Evolutionary conservation across 2,329 filamentous ascomycete genomes (phyloP), one percentile per base, ranked within the genome.

Genomic region (Scorias spongiosa): DNA sequence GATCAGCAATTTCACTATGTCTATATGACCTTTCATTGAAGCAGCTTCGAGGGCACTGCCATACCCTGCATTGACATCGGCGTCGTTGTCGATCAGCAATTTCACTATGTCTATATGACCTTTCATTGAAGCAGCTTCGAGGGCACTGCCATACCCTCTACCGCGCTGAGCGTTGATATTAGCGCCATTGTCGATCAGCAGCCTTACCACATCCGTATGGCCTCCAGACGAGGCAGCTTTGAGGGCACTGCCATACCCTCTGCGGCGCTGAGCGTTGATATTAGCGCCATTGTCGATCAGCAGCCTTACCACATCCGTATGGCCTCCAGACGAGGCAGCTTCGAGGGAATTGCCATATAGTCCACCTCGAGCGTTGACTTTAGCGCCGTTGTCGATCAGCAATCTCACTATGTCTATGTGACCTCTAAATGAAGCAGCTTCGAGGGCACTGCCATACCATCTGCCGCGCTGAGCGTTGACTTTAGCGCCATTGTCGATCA

Each of bases 401-500:
- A 53, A 15, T 46, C 48, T 10, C 11, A 47, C 49, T n/a, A 48
- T 17, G 28, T 44, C 44, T 29, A 42, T 34, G 39, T 47, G 17
- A 20, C 41, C 47, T n/a, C 18, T 10, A 12, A 1, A 1, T 32
- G 37, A 44, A 11, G 43, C 43, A 11, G 15, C 10, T 9, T 46
- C 12, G 1, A 48, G 40, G n/a, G 40, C 39, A 8, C 6, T 46
- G 20, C 20, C 20, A 36, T 36, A 12, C 32, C 9, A 9, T 12
- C 32, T 9, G 11, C 15, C 32, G n/a, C n/a, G n/a, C 32, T 12
- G 32, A 36, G 32, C 15, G 32, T 15, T 12, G 14, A 49, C 40
- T 20, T 54, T 47, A 2, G 57, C 56, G 9, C 53, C 56, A 11
- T 54, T 45, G 9, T 46, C 43, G 10, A 61, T 46, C 17, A 53